Percentiles rank a stretch among this genome's conserved stretches.
Conservation (phyloP, 306 rosid genomes). For the Alnus rubra region DNA sequence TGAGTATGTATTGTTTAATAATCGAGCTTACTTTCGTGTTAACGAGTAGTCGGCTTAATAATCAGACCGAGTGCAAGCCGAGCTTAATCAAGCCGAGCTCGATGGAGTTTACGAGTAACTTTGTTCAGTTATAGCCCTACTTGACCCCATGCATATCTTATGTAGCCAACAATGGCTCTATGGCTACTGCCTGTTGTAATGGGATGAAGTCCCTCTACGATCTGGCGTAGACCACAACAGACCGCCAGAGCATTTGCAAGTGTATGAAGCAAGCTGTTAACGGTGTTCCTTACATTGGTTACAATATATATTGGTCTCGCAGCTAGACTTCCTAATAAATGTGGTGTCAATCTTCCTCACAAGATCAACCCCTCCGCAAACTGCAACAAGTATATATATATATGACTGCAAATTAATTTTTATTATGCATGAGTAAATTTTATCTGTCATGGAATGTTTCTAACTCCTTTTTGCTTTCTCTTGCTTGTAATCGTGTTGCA, state of each 20-base stretch:
- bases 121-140: neutral
- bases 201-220: constrained; percentile 39
- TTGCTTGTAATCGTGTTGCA: no score
- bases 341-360: constrained; percentile 35
- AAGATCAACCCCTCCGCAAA: constrained; percentile 35
- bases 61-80: no score
- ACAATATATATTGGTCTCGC: constrained; percentile 31
- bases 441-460: no score
- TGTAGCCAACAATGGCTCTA: constrained; percentile 13
- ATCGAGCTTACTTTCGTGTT: no score
- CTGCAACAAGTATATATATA: constrained; percentile 24
- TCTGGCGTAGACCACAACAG: constrained; percentile 45
- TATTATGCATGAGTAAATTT: no score
- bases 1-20: no score
- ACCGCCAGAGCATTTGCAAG: constrained; percentile 49
- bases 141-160: constrained; percentile 44
- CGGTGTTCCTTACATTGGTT: constrained; percentile 25
- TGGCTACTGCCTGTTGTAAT: constrained; percentile 39
- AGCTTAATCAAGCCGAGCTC: no score
- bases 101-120: no score
- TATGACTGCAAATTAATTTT: no score
- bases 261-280: constrained; percentile 50
- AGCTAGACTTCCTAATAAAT: constrained; percentile 45
- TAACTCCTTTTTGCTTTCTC: no score
- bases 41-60: no score